Conservation (phyloP, 257 asterid species). For the Asclepias syriaca region DNA sequence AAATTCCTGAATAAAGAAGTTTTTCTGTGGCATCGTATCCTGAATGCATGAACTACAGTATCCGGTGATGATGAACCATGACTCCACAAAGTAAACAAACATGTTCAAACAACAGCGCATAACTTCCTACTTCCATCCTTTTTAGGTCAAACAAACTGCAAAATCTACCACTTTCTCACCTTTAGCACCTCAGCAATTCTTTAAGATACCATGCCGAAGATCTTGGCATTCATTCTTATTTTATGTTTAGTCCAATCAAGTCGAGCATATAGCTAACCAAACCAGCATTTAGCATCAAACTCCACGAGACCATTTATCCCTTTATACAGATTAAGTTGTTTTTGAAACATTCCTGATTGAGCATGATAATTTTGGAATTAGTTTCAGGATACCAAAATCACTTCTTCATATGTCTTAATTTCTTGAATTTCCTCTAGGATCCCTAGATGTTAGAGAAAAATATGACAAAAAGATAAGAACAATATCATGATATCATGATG, state of each 20-base stretch:
- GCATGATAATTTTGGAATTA: not conserved
- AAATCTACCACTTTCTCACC: not conserved
- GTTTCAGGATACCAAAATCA: not conserved
- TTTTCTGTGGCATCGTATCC: not conserved
- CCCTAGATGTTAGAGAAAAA: not conserved
- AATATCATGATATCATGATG: too few relatives aligned
- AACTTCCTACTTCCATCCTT: not conserved
- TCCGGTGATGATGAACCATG: not conserved
- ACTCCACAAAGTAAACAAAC: not conserved
- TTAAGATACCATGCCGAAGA: not conserved
- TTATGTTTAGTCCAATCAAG: not conserved
- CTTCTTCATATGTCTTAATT: not conserved
- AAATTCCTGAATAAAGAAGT: not conserved
- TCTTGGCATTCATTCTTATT: not conserved
- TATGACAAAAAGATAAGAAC: too few relatives aligned
- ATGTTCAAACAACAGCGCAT: not conserved
- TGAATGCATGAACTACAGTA: not conserved
- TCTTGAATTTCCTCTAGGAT: not conserved
- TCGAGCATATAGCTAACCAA: too few relatives aligned
- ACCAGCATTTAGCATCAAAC: not conserved
- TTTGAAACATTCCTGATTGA: not conserved
- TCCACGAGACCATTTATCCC: not conserved
- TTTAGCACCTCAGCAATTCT: not conserved
- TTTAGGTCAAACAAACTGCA: not conserved
- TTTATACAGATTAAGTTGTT: not conserved